A percentile compares a stretch with the other conserved stretches of the same genome.
These are phyloP conservation scores for Coniochaeta prunicola DNA, from an alignment of 2,329 filamentous ascomycete species.

Conservation along the genomic window DNA sequence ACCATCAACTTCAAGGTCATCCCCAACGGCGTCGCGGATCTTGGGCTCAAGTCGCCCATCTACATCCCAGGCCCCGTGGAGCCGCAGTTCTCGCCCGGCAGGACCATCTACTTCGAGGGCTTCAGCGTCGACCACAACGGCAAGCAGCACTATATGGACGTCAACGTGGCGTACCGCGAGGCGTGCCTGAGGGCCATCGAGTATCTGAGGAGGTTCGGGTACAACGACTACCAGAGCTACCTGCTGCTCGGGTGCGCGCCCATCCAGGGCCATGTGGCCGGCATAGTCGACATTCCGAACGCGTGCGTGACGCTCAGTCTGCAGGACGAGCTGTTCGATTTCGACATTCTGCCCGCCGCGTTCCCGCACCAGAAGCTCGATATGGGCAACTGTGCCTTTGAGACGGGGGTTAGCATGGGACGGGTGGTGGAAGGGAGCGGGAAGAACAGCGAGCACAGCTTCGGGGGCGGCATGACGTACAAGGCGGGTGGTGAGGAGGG, in stretches of 20 bases:
- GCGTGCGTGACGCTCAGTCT: slow-evolving; percentile 83
- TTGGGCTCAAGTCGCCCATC: slow-evolving; percentile 75
- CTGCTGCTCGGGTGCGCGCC: slow-evolving; percentile 79
- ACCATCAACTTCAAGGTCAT: slow-evolving; percentile 86
- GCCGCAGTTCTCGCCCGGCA: slow-evolving; percentile 75
- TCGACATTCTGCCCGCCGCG: slow-evolving; percentile 67
- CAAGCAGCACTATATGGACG: slow-evolving; percentile 84
- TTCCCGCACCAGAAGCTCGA: slow-evolving; percentile 45
- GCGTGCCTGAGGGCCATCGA: slow-evolving; percentile 70
- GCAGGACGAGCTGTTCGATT: slow-evolving; percentile 92
- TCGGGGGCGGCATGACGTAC: slow-evolving; percentile 43
- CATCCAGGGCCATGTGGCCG: slow-evolving; percentile 80
- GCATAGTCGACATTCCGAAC: slow-evolving; percentile 86
- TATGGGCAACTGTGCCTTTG: slow-evolving; percentile 65
- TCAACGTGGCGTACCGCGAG: slow-evolving; percentile 80
- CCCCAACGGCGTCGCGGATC: slow-evolving; percentile 67
- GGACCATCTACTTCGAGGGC: slow-evolving; percentile 81
- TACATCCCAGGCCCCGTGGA: slow-evolving; percentile 84
- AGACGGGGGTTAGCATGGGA: slow-evolving; percentile 37
- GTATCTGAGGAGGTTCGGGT: slow-evolving; percentile 69
- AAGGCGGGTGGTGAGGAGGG: slow-evolving; percentile 20
- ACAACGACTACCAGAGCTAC: slow-evolving; percentile 72
- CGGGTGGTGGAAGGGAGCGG: slow-evolving; percentile 32
- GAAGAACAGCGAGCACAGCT: slow-evolving; percentile 39
- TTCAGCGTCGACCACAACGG: slow-evolving; percentile 85